These are phyloP conservation scores for Rhododendron molle DNA, from an alignment of 148 eudicot species.

Conservation along the genomic window DNA sequence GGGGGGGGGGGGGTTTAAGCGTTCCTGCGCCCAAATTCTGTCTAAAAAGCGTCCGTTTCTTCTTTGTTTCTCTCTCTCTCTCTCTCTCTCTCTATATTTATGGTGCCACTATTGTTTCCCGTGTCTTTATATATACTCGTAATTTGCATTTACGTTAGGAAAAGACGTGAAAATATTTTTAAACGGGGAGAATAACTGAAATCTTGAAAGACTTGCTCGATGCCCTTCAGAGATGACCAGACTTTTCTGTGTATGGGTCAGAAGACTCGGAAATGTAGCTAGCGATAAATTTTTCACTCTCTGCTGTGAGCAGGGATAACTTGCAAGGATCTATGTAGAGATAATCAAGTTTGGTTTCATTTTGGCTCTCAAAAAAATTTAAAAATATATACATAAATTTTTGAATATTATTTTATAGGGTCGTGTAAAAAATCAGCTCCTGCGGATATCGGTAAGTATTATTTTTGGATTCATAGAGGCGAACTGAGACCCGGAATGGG, in stretches of 20 bases:
- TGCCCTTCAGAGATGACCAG: neutral
- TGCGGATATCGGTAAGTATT: too few species aligned
- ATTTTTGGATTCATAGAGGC: too few species aligned
- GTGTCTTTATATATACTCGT: neutral
- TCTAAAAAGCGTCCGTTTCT: slow-evolving; percentile 22
- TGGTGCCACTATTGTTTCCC: neutral
- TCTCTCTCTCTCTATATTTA: slow-evolving; percentile 1
- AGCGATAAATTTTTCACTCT: too few species aligned
- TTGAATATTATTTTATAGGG: too few species aligned
- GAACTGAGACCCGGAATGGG: too few species aligned
- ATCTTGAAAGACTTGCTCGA: neutral
- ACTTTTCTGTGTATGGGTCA: neutral
- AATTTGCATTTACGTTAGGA: neutral
- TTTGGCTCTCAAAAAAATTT: too few species aligned
- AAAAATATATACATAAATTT: too few species aligned
- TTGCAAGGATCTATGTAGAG: too few species aligned
- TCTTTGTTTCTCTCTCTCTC: slow-evolving; percentile 3
- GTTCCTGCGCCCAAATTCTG: slow-evolving; percentile 9
- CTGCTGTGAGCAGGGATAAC: too few species aligned
- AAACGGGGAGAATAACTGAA: neutral
- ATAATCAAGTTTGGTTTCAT: too few species aligned
- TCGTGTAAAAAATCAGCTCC: too few species aligned
- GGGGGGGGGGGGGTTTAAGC: neutral
- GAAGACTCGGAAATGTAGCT: neutral
- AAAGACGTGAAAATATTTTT: neutral